A percentile compares a stretch with the other conserved stretches of the same genome.
Evolutionary conservation across 495 filamentous ascomycete genomes (phyloP).

Genomic region (Aspergillus homomorphus): DNA sequence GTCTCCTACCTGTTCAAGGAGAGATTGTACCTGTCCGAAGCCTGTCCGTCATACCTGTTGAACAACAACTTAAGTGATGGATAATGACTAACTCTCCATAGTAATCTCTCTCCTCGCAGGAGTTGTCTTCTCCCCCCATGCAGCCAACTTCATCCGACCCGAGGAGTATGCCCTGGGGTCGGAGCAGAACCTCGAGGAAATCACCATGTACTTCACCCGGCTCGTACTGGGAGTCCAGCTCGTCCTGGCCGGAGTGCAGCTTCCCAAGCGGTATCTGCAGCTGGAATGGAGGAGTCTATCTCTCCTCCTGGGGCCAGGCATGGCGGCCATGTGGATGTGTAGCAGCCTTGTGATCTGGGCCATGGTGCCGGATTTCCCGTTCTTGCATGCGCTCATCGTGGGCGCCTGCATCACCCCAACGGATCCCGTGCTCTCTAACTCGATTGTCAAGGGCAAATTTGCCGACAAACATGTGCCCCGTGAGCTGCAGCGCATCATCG

Average conservation of each 20-base stretch:
- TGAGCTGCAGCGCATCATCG: constrained; percentile 78
- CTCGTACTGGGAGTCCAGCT: constrained; percentile 90
- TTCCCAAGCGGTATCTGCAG: constrained; percentile 81
- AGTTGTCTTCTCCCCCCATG: constrained; percentile 73
- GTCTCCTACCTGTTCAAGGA: constrained; percentile 90
- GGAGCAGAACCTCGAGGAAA: constrained; percentile 53
- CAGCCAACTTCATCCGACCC: constrained; percentile 72
- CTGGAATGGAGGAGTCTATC: constrained; percentile 77
- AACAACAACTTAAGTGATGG: not conserved
- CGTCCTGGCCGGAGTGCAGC: constrained; percentile 82
- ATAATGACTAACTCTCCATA: constrained; percentile 26
- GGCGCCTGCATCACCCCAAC: constrained; percentile 88
- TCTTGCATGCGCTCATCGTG: constrained; percentile 75
- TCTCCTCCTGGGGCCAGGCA: constrained; percentile 78
- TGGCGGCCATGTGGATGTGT: constrained; percentile 85
- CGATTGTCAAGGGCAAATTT: constrained; percentile 91
- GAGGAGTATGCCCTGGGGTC: constrained; percentile 70
- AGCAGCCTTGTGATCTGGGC: constrained; percentile 78
- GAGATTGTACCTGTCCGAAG: constrained; percentile 87
- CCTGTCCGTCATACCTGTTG: constrained; percentile 55
- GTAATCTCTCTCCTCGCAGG: constrained; percentile 84
- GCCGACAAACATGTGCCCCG: constrained; percentile 86
- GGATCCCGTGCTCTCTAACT: constrained; percentile 84
- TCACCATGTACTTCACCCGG: constrained; percentile 80
- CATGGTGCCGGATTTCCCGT: constrained; percentile 66